Evolutionary conservation across 306 rosid genomes (phyloP).

Genomic region (Leucaena leucocephala): DNA sequence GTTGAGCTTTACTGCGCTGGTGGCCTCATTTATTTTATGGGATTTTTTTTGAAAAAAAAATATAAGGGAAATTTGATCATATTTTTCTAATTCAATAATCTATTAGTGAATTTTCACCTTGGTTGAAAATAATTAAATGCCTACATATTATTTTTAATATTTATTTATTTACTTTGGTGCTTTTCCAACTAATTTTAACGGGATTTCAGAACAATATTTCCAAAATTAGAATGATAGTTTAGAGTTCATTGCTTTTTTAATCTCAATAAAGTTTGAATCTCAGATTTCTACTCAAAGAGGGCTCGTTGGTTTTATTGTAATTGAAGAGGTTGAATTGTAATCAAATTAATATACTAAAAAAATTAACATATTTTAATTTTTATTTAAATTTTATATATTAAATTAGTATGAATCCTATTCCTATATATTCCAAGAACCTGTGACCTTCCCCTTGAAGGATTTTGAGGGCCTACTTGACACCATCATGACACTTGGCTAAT

Average conservation of each 20-base stretch:
- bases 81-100: background rate
- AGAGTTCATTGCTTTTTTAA: background rate
- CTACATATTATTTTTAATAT: background rate
- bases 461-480: too few relatives aligned
- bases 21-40: background rate
- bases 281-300: background rate
- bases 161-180: background rate
- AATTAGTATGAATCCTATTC: too few relatives aligned
- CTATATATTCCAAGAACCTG: too few relatives aligned
- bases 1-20: slow-evolving; percentile 4
- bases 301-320: background rate
- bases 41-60: background rate
- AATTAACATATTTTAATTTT: too few relatives aligned
- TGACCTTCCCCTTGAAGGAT: too few relatives aligned
- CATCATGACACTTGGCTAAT: too few relatives aligned
- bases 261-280: background rate
- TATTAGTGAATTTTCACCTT: background rate
- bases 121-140: background rate
- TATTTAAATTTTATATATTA: too few relatives aligned
- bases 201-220: background rate
- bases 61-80: background rate
- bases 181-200: background rate
- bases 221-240: background rate
- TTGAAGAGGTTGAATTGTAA: background rate
- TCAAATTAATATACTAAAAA: too few relatives aligned